A percentile compares a stretch with the other conserved stretches of the same genome.
Conservation (phyloP, 352 stramenopile genomes). For the Globisporangium sylvaticum region DNA sequence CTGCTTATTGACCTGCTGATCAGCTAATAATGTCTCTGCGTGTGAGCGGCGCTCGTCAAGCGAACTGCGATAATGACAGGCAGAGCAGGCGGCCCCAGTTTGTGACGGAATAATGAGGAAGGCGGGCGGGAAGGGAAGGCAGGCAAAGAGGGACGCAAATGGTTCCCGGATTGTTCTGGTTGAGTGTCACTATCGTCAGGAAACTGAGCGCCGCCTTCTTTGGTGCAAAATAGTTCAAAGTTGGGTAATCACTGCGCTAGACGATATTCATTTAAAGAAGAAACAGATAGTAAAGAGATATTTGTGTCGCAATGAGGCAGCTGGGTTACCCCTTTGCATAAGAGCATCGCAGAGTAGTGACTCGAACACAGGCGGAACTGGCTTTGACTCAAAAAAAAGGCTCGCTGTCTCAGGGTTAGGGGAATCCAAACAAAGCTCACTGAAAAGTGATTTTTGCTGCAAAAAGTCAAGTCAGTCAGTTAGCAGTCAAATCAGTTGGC, state of each 20-base stretch:
- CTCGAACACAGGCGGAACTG: neutral
- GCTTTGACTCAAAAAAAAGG: neutral
- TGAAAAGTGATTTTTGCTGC: neutral
- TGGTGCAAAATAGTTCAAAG: neutral
- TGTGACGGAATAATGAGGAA: neutral
- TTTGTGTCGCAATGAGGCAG: neutral
- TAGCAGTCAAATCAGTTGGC: neutral
- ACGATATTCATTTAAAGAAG: neutral
- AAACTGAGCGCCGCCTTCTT: neutral
- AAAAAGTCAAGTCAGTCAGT: neutral
- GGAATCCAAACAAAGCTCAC: neutral
- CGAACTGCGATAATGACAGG: neutral
- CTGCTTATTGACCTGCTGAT: neutral
- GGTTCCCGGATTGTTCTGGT: neutral
- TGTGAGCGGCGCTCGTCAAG: neutral
- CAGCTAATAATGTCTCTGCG: neutral
- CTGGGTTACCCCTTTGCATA: neutral
- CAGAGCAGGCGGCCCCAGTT: neutral
- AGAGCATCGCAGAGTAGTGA: neutral
- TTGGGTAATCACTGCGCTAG: neutral
- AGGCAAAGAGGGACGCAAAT: neutral
- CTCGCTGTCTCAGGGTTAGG: neutral
- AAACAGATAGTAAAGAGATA: neutral
- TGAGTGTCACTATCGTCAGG: neutral
- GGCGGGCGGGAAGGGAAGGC: neutral